Conservation (phyloP, 257 asterid genomes). For the Echium plantagineum region DNA sequence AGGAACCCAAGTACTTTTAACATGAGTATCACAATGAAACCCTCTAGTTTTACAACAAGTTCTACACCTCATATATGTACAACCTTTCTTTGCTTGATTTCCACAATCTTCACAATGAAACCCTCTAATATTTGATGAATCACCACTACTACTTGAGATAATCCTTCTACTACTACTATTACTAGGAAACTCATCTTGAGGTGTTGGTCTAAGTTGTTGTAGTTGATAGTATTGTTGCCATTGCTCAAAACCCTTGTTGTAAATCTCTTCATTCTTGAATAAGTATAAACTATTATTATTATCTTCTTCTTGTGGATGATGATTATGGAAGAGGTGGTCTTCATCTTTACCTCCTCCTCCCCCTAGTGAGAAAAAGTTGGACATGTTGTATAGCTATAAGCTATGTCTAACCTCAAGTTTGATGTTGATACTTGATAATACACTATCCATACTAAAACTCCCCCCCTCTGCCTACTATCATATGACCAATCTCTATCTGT, state of each 20-base stretch:
- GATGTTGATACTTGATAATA: slow-evolving; percentile 2
- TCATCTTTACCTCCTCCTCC: slow-evolving; percentile 13
- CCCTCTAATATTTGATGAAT: slow-evolving; percentile 26
- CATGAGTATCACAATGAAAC: slow-evolving; percentile 52
- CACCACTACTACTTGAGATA: slow-evolving; percentile 16
- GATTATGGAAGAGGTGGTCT: slow-evolving; percentile 6
- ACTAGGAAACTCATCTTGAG: too few relatives aligned
- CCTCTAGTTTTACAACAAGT: slow-evolving; percentile 72
- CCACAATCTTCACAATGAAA: slow-evolving; percentile 67
- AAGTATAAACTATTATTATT: slow-evolving; percentile 31
- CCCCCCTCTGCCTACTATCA: slow-evolving; percentile 6
- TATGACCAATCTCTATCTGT: neutral
- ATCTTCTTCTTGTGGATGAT: slow-evolving; percentile 11
- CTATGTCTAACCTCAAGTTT: slow-evolving; percentile 26
- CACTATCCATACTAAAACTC: slow-evolving; percentile 36
- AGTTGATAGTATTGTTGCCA: slow-evolving; percentile 60
- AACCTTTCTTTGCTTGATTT: slow-evolving; percentile 69
- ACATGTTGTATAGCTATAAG: slow-evolving; percentile 40
- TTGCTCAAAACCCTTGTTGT: slow-evolving; percentile 74
- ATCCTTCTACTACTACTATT: slow-evolving; percentile 19
- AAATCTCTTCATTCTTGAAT: slow-evolving; percentile 69
- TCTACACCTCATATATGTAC: slow-evolving; percentile 52
- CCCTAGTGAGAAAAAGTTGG: slow-evolving; percentile 66
- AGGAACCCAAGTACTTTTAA: slow-evolving; percentile 76
- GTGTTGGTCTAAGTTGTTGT: slow-evolving; percentile 27